Evolutionary conservation across 179 eudicot genomes (phyloP).

Genomic region (Drosera spatulata): DNA sequence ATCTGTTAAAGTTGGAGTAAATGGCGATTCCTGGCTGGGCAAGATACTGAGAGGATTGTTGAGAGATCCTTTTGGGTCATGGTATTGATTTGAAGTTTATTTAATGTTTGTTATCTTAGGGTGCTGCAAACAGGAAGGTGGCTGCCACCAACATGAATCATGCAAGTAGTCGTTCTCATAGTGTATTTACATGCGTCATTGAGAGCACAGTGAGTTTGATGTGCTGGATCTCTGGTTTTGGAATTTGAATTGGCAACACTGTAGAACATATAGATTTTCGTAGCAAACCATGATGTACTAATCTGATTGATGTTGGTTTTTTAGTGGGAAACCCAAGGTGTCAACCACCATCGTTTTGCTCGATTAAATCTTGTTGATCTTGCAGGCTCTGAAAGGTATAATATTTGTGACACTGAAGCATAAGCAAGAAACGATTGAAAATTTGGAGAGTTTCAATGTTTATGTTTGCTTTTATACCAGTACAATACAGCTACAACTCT

Average conservation of each 20-base stretch:
- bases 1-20: too few relatives aligned
- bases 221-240: neutral
- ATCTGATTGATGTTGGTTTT: slow-evolving; percentile 11
- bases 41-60: too few relatives aligned
- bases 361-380: slow-evolving; percentile 94
- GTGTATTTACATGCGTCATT: slow-evolving; percentile 89
- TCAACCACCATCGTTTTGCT: slow-evolving; percentile 92
- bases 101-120: slow-evolving; percentile 30
- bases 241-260: neutral
- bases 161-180: slow-evolving; percentile 99
- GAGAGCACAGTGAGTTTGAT: slow-evolving; percentile 68
- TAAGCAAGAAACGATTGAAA: neutral
- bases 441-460: neutral
- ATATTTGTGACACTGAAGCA: neutral
- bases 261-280: neutral
- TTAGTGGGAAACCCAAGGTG: slow-evolving; percentile 98
- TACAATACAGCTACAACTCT: too few relatives aligned
- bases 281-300: neutral
- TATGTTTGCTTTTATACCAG: too few relatives aligned
- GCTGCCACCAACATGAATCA: slow-evolving; percentile 99
- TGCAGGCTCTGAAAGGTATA: slow-evolving; percentile 98
- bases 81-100: too few relatives aligned
- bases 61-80: too few relatives aligned
- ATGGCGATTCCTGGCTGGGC: too few relatives aligned
- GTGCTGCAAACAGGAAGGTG: slow-evolving; percentile 93